Percentiles rank a stretch among this genome's conserved stretches.
Evolutionary conservation across 2,329 filamentous ascomycete species (phyloP).

Genomic region (Ilyonectria mors-panacis): DNA sequence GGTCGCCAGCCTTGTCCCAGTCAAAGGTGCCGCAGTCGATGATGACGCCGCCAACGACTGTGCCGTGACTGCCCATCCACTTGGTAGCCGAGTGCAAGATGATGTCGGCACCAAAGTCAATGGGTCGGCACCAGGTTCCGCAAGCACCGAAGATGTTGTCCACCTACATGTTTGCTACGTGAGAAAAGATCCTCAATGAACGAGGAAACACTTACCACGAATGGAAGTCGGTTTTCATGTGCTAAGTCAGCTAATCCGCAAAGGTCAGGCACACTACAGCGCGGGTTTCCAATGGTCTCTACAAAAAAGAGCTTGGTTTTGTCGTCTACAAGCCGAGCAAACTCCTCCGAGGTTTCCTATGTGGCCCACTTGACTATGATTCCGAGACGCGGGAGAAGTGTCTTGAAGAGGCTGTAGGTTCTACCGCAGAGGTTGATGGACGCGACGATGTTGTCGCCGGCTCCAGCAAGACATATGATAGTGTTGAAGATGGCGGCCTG

Average conservation of each 20-base stretch:
- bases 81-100: not conserved
- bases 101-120: not conserved
- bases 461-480: not conserved
- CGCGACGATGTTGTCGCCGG: conserved; percentile 20
- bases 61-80: not conserved
- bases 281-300: conserved; percentile 26
- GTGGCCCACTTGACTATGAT: conserved; percentile 17
- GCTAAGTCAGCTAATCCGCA: conserved; percentile 9
- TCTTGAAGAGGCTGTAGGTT: conserved; percentile 20
- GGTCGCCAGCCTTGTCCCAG: not conserved
- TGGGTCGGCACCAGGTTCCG: conserved; percentile 20
- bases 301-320: conserved; percentile 12
- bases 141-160: conserved; percentile 16
- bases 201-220: conserved; percentile 4
- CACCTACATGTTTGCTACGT: not conserved
- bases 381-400: conserved; percentile 1
- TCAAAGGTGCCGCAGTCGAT: not conserved
- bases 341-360: not conserved
- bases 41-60: not conserved
- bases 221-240: not conserved
- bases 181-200: not conserved
- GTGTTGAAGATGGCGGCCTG: conserved; percentile 16
- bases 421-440: conserved; percentile 17
- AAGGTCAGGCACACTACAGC: conserved; percentile 16
- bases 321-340: conserved; percentile 12